These are phyloP conservation scores for Dictyostelium discoideum DNA, from an alignment of 78 protist genomes.

Conservation along the genomic window dicty_2.7 NC_007090.3:1819001-1819500, in stretches of 20 bases:
- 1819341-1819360: background rate
- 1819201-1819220: slow-evolving; percentile 58
- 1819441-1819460: slow-evolving; percentile 17
- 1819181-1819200: slow-evolving; percentile 48
- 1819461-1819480: background rate
- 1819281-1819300: background rate
- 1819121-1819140: slow-evolving; percentile 77
- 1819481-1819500: background rate
- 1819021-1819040: slow-evolving; percentile 28
- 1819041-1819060: slow-evolving; percentile 47
- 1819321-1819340: no score
- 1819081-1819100: slow-evolving; percentile 64
- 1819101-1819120: slow-evolving; percentile 55
- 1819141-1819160: slow-evolving; percentile 77
- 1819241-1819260: slow-evolving; percentile 63
- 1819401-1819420: slow-evolving; percentile 20
- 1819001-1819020: slow-evolving; percentile 53
- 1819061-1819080: slow-evolving; percentile 48
- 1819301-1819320: no score
- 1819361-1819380: background rate
- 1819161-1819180: slow-evolving; percentile 72
- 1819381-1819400: background rate
- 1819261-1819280: slow-evolving; percentile 80
- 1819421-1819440: slow-evolving; percentile 74
- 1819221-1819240: slow-evolving; percentile 72